These are phyloP conservation scores for Annulohypoxylon bovei DNA, from an alignment of 495 filamentous ascomycete genomes.

Conservation along the genomic window DNA sequence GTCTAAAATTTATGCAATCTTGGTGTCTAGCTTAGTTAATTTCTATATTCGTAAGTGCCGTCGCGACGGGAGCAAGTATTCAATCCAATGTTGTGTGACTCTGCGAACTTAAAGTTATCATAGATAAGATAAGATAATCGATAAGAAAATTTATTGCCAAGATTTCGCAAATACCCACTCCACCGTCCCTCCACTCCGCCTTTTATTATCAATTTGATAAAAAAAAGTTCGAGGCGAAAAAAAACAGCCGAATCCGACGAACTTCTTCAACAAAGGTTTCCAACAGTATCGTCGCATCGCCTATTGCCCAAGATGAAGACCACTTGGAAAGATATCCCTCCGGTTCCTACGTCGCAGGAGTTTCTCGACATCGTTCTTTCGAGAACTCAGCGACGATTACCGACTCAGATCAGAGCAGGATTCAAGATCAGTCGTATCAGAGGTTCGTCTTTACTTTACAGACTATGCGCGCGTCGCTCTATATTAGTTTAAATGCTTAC, in stretches of 20 bases:
- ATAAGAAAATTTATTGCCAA: constrained; percentile 41
- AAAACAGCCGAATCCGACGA: constrained; percentile 3
- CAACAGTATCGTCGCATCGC: constrained; percentile 23
- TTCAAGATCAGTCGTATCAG: constrained; percentile 97
- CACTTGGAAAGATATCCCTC: constrained; percentile 75
- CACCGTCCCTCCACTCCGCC: constrained; percentile 30
- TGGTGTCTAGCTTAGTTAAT: not conserved
- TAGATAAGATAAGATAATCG: constrained; percentile 29
- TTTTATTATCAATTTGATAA: constrained; percentile 17
- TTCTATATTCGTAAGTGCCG: constrained; percentile 1
- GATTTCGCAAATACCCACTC: constrained; percentile 40
- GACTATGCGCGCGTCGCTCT: not conserved
- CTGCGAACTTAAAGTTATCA: not conserved
- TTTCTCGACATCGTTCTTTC: constrained; percentile 97
- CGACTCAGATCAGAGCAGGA: constrained; percentile 93
- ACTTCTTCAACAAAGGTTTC: constrained; percentile 10
- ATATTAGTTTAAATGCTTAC: constrained; percentile 18
- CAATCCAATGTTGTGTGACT: not conserved
- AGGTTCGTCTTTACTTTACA: constrained; percentile 29
- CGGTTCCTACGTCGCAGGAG: constrained; percentile 92
- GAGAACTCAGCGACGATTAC: constrained; percentile 90
- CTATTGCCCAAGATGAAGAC: constrained; percentile 55
- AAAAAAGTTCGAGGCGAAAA: constrained; percentile 24
- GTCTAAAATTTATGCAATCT: not conserved
- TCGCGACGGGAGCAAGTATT: not conserved